Evolutionary conservation across 2,329 filamentous ascomycete genomes (phyloP), one percentile per base, ranked within the genome.

Genomic region (Pyricularia sp.): DNA sequence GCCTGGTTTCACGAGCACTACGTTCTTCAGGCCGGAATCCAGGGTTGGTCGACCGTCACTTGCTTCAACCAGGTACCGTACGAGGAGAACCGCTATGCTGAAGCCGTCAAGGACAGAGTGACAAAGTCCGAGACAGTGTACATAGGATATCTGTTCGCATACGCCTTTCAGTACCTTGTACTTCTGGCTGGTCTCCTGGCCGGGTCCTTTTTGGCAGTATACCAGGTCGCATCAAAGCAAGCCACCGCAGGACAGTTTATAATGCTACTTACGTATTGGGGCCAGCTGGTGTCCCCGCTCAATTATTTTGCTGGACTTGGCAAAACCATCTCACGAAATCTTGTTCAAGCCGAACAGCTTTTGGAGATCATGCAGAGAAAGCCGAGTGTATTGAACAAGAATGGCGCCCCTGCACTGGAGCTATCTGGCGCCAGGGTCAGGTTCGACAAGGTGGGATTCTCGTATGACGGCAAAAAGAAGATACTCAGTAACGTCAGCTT

Each of bases 201-300:
- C 3, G 86, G 86, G 50, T 82, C 85, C 2, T 86, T 86, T 72
- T 73, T 88, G 59, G 85, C 85, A 1, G 84, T 88, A 0, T 90
- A 88, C 75, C 89, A 91, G 71, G 88, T 93, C 68, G 88, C 84
- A 2, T 83, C 82, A n/a, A 84, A 84, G 1, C 78, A 84, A 68
- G 84, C 86, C 4, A 86, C 85, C 5, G 81, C 90, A 12, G 90
- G 90, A 69, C 84, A 90, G 71, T 92, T 93, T 72, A 87, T 91
- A 69, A 87, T 89, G 78, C 81, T 93, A 20, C 79, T 92, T 70
- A 90, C 89, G 68, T 93, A 92, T 76, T 92, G 92, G 89, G 85
- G 85, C 23, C 90, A 92, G 74, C 82, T 93, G 55, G 90, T 90
- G 64, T 84, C 86, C 1, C 90, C 90, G 2, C 82, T 93, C 68